These are phyloP conservation scores for Eucalyptus melliodora DNA, from an alignment of 345 rosid species.

Conservation along the genomic window DNA sequence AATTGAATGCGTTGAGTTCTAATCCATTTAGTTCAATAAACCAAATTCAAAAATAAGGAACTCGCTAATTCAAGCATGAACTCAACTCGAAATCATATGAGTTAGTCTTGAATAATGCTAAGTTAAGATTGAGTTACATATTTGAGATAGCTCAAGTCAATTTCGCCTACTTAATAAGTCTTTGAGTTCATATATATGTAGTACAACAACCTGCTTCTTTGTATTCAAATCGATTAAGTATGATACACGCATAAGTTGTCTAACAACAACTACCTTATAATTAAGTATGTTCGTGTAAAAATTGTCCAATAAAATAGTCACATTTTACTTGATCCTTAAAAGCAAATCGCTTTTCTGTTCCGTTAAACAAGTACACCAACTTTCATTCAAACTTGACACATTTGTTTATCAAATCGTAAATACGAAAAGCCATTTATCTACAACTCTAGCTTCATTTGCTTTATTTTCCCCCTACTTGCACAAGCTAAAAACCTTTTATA, in stretches of 20 bases:
- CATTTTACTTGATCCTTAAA: neutral
- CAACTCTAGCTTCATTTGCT: neutral
- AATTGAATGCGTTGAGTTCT: neutral
- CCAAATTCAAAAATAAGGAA: neutral
- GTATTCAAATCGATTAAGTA: neutral
- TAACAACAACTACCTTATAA: neutral
- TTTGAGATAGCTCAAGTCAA: neutral
- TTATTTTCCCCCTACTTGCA: neutral
- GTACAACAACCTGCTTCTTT: fast-evolving
- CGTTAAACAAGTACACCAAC: neutral
- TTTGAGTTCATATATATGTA: neutral
- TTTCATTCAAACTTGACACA: neutral
- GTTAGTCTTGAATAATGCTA: neutral
- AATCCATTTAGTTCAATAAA: neutral
- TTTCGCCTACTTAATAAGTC: neutral
- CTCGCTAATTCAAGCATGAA: neutral
- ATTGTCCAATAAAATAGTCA: neutral
- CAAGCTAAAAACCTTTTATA: neutral
- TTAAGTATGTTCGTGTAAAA: neutral
- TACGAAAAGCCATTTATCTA: neutral
- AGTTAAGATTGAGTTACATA: neutral
- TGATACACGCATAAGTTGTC: neutral
- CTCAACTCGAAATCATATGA: neutral
- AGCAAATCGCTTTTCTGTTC: neutral
- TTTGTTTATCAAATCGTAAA: neutral